Evolutionary conservation across 306 rosid genomes (phyloP).

Genomic region (Parietaria judaica): DNA sequence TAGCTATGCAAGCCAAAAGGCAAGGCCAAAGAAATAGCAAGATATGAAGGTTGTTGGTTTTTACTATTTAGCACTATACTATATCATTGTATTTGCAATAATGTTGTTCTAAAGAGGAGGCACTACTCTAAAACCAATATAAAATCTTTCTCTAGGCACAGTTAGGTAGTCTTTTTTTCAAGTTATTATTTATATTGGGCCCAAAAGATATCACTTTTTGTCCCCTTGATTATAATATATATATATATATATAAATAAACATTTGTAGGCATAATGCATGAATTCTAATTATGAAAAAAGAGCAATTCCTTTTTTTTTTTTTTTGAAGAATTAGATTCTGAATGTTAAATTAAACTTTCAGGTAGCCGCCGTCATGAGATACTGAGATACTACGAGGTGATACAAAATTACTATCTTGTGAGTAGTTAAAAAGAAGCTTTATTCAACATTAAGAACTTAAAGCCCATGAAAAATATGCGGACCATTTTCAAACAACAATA

Average conservation of each 20-base stretch:
- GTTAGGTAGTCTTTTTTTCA: slow-evolving; percentile 13
- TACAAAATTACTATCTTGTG: not conserved
- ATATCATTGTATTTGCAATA: slow-evolving; percentile 14
- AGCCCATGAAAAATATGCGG: too few species aligned
- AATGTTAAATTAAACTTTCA: too few species aligned
- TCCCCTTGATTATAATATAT: not conserved
- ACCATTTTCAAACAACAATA: too few species aligned
- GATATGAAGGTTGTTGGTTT: slow-evolving; percentile 4
- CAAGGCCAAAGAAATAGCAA: slow-evolving; percentile 1
- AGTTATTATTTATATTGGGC: not conserved
- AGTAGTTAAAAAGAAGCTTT: not conserved
- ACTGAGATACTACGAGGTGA: not conserved
- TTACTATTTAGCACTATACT: slow-evolving; percentile 2
- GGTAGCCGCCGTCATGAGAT: too few species aligned
- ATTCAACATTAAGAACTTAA: too few species aligned
- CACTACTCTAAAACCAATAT: not conserved
- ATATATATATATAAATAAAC: too few species aligned
- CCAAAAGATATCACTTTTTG: slow-evolving; percentile 3
- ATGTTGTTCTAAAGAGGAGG: slow-evolving; percentile 4
- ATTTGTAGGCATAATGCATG: too few species aligned
- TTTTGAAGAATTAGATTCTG: too few species aligned
- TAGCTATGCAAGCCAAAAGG: not conserved
- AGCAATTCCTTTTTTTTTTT: too few species aligned
- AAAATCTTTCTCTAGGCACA: too few species aligned
- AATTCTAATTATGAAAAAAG: too few species aligned